phyloP scores from a whole-genome alignment of 163 green algal genomes.

The Chlorella variabilis region DNA sequence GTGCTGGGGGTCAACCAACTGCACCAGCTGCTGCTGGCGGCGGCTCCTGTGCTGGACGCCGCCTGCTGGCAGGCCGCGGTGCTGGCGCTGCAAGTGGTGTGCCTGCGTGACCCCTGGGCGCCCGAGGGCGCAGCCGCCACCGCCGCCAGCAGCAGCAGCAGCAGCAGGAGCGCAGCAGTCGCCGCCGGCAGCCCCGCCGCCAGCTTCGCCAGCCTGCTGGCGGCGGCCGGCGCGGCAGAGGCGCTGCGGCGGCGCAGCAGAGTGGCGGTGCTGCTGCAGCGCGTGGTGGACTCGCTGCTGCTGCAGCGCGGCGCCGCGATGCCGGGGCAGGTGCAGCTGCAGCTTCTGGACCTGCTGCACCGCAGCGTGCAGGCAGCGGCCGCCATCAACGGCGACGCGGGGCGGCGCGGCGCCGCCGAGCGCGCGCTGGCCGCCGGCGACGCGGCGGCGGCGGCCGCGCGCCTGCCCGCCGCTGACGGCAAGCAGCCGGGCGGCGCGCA shows the following conservation, averaged over 20 bases:
- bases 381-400: constrained; percentile 31
- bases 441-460: constrained; percentile 3
- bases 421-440: neutral
- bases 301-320: constrained; percentile 28
- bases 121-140: no score
- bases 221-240: constrained; percentile 21
- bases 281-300: constrained; percentile 44
- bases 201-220: neutral
- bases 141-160: neutral
- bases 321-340: constrained; percentile 46
- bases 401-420: neutral
- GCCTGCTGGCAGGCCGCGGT: constrained; percentile 31
- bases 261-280: constrained; percentile 50
- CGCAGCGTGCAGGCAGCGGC: constrained; percentile 50
- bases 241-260: constrained; percentile 48
- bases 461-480: neutral
- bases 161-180: neutral
- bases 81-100: neutral
- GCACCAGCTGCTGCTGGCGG: constrained; percentile 32
- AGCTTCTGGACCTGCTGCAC: constrained; percentile 54
- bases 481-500: neutral
- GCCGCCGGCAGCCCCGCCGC: neutral
- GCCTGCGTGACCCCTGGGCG: constrained; percentile 7
- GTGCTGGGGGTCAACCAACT: constrained; percentile 49
- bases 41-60: constrained; percentile 2